Evolutionary conservation across 2,329 filamentous ascomycete genomes (phyloP).

Genomic region (Periconia macrospinosa): DNA sequence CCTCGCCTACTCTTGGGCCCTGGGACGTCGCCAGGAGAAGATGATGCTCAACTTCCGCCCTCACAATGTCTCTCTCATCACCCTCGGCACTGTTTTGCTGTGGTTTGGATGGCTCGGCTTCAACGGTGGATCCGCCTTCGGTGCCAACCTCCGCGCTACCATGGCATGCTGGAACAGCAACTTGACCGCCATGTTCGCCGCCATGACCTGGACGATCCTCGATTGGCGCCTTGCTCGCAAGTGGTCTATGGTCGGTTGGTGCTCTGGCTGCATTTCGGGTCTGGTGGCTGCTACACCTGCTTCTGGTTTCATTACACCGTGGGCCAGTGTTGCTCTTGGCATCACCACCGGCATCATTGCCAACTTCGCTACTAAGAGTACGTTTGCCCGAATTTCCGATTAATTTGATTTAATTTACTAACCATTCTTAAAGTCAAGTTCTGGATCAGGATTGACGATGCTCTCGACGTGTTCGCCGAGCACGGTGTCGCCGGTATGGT

Average conservation of each 20-base stretch:
- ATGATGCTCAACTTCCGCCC: constrained; percentile 99
- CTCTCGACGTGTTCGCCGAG: constrained; percentile 88
- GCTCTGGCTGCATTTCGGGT: constrained; percentile 83
- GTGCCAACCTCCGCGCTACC: constrained; percentile 87
- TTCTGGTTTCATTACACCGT: constrained; percentile 74
- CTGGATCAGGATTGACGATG: constrained; percentile 80
- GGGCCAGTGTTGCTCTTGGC: constrained; percentile 64
- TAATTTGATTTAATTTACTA: constrained; percentile 12
- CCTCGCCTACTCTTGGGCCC: constrained; percentile 91
- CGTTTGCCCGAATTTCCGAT: constrained; percentile 42
- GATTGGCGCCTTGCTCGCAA: constrained; percentile 94
- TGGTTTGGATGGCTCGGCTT: constrained; percentile 99
- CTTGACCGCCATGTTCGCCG: constrained; percentile 86
- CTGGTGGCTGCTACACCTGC: constrained; percentile 86
- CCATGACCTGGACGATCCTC: constrained; percentile 91
- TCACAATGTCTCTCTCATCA: constrained; percentile 97
- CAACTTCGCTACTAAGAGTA: constrained; percentile 88
- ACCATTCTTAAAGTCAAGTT: constrained; percentile 59
- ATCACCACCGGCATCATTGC: constrained; percentile 67
- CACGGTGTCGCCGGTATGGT: constrained; percentile 83
- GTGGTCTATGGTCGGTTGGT: constrained; percentile 94
- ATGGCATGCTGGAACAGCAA: constrained; percentile 99
- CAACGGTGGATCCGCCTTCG: constrained; percentile 94
- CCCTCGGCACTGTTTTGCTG: constrained; percentile 89
- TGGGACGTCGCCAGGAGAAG: constrained; percentile 94